Evolutionary conservation across 78 protist genomes (phyloP), one percentile per base, ranked within the genome.

Genomic region (Isochrysis galbana): DNA sequence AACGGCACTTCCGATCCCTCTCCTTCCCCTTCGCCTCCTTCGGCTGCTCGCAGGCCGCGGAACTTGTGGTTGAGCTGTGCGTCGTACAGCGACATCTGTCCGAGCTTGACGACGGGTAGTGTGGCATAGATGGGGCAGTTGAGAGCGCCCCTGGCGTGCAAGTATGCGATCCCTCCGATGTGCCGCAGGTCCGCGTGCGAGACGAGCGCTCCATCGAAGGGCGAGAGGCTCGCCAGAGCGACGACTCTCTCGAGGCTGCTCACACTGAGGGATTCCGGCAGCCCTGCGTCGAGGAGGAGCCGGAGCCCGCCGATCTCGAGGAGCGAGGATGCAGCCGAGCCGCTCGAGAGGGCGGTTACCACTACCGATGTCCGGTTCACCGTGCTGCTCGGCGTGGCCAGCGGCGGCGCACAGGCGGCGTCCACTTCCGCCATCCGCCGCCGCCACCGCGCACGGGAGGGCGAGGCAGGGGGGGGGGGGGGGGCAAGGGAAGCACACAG

Each of bases 261-360:
- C 67, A 97, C 70, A 88, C 96, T 96, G 42, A 96, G 93, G 36
- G 10, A 39, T 34, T 91, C 94, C 84, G 77, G 78, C 98, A 98
- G 94, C n/a, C 99, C 99, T 87, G 98, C 97, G 94, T 98, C 99
- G 61, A 98, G 94, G 55, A 98, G 83, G 84, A 98, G 95, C 55
- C 91, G 47, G 92, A 45, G 90, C 26, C 95, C 98, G 80, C 98
- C 99, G 41, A 98, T 91, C 80, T 97, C 96, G 77, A 98, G 91
- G 26, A 96, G 41, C 45, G n/a, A 0, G 46, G 94, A 92, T 46
- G 94, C 29, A 55, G 94, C 95, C 34, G 5, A 93, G 47, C 89
- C 94, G 41, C n/a, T 3, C 17, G 41, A 34, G 42, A 70, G 80
- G 4, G 80, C 45, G 21, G 80, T 70, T 36, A 70, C 7, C 0